Conservation (phyloP, 805 yeast genomes). For the Candida patagonica region DNA sequence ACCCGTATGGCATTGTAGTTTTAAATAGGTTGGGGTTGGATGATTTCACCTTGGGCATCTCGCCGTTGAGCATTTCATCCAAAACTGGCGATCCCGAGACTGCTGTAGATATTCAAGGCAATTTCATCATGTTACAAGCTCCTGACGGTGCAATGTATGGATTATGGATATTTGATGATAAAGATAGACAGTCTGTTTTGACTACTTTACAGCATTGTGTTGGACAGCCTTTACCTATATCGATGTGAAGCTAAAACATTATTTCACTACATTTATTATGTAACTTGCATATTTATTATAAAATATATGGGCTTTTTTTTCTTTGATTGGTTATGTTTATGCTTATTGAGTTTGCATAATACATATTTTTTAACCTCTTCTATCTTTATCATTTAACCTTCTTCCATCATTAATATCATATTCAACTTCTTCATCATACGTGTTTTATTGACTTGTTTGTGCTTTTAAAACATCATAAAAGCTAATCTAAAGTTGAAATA, state of each 20-base stretch:
- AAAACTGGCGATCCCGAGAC: slow-evolving; percentile 20
- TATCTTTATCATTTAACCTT: too few species aligned
- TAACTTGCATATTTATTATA: slow-evolving; percentile 13
- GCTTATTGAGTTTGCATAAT: too few species aligned
- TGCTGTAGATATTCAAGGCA: slow-evolving; percentile 27
- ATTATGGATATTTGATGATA: slow-evolving; percentile 29
- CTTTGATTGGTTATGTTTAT: too few species aligned
- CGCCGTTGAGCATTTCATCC: slow-evolving; percentile 20
- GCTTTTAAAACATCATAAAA: too few species aligned
- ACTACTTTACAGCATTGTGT: slow-evolving; percentile 27
- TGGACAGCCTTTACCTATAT: slow-evolving; percentile 5
- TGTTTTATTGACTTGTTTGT: too few species aligned
- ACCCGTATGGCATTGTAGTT: slow-evolving; percentile 30
- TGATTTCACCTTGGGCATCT: slow-evolving; percentile 29
- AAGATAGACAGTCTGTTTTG: slow-evolving; percentile 23
- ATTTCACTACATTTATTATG: too few species aligned
- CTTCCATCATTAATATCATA: too few species aligned
- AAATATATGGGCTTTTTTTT: too few species aligned
- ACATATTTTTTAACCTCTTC: too few species aligned
- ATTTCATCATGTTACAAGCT: slow-evolving; percentile 28
- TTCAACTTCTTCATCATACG: too few species aligned
- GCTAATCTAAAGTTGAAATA: too few species aligned
- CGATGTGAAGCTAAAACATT: neutral
- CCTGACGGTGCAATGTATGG: slow-evolving; percentile 29
- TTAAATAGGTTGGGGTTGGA: slow-evolving; percentile 26